Conservation (phyloP, 2,329 filamentous ascomycete species). For the Metarhizium album region DNA sequence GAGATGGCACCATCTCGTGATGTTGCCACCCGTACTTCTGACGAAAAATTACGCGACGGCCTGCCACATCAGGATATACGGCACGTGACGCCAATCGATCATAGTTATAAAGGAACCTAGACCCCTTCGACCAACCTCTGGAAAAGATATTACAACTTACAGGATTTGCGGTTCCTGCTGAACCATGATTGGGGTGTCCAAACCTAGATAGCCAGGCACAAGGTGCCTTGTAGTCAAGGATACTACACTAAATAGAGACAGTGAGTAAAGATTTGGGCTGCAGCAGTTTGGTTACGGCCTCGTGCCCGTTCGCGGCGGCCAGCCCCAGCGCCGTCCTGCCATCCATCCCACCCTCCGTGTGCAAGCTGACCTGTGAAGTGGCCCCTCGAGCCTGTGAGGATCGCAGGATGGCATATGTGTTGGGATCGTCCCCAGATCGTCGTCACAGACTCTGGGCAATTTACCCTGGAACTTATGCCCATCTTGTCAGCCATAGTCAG, state of each 20-base stretch:
- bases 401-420: not conserved
- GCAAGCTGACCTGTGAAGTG: not conserved
- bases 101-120: not conserved
- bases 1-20: not conserved
- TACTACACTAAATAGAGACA: not conserved
- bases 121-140: not conserved
- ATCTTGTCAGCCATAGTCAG: not conserved
- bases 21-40: not conserved
- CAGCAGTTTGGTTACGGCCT: too few species aligned
- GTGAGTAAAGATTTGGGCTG: not conserved
- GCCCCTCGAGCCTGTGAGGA: not conserved
- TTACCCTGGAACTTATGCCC: not conserved
- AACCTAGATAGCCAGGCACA: not conserved
- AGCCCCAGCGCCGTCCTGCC: not conserved
- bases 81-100: not conserved
- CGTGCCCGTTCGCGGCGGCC: not conserved
- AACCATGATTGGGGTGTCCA: not conserved
- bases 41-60: not conserved
- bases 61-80: not conserved
- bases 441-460: not conserved
- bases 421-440: not conserved
- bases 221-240: conserved; percentile 1
- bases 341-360: not conserved
- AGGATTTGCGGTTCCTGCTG: not conserved
- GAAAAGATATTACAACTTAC: not conserved